These are phyloP conservation scores for Datisca glomerata DNA, from an alignment of 306 rosid species.

Conservation along the genomic window DNA sequence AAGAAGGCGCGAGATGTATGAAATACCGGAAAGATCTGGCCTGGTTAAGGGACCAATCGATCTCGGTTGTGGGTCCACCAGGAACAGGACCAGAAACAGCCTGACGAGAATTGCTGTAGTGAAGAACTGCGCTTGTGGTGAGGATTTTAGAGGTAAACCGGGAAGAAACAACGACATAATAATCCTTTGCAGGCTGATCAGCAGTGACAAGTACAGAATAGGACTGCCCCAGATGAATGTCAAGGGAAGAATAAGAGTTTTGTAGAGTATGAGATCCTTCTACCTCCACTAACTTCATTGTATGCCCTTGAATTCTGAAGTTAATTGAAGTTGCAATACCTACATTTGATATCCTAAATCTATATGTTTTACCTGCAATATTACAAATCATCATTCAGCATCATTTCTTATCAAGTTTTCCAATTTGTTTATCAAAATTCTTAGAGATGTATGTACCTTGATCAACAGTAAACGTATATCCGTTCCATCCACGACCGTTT, in stretches of 20 bases:
- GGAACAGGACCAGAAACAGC: slow-evolving; percentile 81
- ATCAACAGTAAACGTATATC: slow-evolving; percentile 80
- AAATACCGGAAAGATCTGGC: slow-evolving; percentile 78
- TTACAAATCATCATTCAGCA: slow-evolving; percentile 4
- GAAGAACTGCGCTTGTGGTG: slow-evolving; percentile 82
- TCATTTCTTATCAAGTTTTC: too few species aligned
- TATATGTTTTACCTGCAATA: slow-evolving; percentile 66
- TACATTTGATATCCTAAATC: slow-evolving; percentile 92
- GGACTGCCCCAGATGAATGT: slow-evolving; percentile 87
- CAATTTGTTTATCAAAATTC: too few species aligned
- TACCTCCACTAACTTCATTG: slow-evolving; percentile 73
- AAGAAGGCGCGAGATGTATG: too few species aligned
- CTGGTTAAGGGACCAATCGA: slow-evolving; percentile 58
- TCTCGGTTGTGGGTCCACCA: slow-evolving; percentile 52
- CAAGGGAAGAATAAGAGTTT: slow-evolving; percentile 60
- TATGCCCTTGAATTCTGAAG: slow-evolving; percentile 85
- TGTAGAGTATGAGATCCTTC: slow-evolving; percentile 98
- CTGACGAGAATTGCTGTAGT: slow-evolving; percentile 65
- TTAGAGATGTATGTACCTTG: too few species aligned
- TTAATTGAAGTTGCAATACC: slow-evolving; percentile 84
- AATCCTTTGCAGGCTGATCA: slow-evolving; percentile 74
- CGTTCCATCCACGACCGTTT: slow-evolving; percentile 92
- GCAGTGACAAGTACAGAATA: slow-evolving; percentile 91
- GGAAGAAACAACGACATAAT: slow-evolving; percentile 69
- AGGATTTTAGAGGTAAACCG: slow-evolving; percentile 60